A percentile compares a stretch with the other conserved stretches of the same genome.
Conservation (phyloP, 331 rosid species). For the Pyrus hybrid region DNA sequence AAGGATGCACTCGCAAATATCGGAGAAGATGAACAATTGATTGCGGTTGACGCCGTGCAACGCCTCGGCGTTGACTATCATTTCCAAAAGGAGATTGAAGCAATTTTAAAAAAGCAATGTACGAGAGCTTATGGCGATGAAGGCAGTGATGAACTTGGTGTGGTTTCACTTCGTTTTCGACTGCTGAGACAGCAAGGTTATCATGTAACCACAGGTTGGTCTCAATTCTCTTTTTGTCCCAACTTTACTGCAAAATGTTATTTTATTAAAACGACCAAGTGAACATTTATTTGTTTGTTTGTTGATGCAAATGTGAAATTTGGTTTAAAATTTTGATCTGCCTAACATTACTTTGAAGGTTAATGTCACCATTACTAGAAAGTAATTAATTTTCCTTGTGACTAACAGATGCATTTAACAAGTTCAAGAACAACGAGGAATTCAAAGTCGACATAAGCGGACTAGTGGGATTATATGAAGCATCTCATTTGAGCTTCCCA, state of each 20-base stretch:
- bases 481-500: slow-evolving; percentile 36
- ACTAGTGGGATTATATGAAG: slow-evolving; percentile 43
- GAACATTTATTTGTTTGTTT: not conserved
- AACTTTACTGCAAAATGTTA: not conserved
- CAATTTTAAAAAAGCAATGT: slow-evolving; percentile 17
- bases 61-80: slow-evolving; percentile 37
- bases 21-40: slow-evolving; percentile 17
- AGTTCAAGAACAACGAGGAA: not conserved
- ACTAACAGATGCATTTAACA: not conserved
- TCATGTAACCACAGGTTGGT: slow-evolving; percentile 23
- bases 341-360: not conserved
- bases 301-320: no score
- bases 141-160: slow-evolving; percentile 9
- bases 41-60: slow-evolving; percentile 40
- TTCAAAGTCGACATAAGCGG: slow-evolving; percentile 1
- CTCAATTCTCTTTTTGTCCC: not conserved
- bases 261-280: not conserved
- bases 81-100: slow-evolving; percentile 37
- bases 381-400: not conserved
- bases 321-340: no score
- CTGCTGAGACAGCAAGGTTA: slow-evolving; percentile 46
- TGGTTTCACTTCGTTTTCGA: slow-evolving; percentile 36
- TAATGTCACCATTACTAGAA: not conserved
- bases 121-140: not conserved
- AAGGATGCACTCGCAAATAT: slow-evolving; percentile 18